These are phyloP conservation scores for Pseudogymnoascus pannorum DNA, from an alignment of 2,329 filamentous ascomycete species.

Conservation along the genomic window DNA sequence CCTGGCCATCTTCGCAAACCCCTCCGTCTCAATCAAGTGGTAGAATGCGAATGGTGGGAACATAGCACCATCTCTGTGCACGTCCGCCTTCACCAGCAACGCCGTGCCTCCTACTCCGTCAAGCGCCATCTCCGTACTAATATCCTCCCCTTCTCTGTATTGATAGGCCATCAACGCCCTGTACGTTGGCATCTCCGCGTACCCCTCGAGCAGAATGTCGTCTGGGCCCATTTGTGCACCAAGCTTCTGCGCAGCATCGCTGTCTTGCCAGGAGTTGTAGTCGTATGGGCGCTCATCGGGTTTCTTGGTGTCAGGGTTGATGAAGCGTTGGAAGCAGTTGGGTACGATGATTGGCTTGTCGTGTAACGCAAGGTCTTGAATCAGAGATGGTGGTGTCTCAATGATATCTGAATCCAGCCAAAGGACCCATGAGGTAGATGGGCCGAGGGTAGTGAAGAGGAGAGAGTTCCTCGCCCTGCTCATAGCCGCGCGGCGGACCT, in stretches of 20 bases:
- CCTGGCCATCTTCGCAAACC: slow-evolving; percentile 94
- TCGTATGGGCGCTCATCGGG: slow-evolving; percentile 81
- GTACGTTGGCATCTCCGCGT: slow-evolving; percentile 87
- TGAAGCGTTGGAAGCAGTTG: slow-evolving; percentile 89
- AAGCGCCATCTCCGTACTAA: slow-evolving; percentile 60
- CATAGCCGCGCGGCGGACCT: slow-evolving; percentile 80
- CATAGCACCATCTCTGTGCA: slow-evolving; percentile 96
- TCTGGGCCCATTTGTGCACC: slow-evolving; percentile 77
- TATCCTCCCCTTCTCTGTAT: slow-evolving; percentile 49
- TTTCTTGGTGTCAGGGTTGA: slow-evolving; percentile 59
- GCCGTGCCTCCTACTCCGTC: slow-evolving; percentile 94
- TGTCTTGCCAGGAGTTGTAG: slow-evolving; percentile 97
- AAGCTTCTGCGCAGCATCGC: slow-evolving; percentile 66
- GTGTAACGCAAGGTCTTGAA: slow-evolving; percentile 83
- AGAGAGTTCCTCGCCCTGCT: slow-evolving; percentile 87
- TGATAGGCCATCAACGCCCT: slow-evolving; percentile 86
- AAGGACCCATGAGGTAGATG: slow-evolving; percentile 87
- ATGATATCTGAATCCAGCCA: slow-evolving; percentile 93
- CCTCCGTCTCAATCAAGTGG: slow-evolving; percentile 94
- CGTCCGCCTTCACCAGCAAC: slow-evolving; percentile 88
- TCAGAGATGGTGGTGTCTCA: slow-evolving; percentile 75
- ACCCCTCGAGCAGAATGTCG: slow-evolving; percentile 89
- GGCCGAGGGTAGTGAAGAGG: slow-evolving; percentile 89
- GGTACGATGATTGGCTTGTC: slow-evolving; percentile 89
- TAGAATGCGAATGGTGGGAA: slow-evolving; percentile 96